Base-by-base conservation (phyloP, 139 green algal species). In the Coelastrella sp. region DNA sequence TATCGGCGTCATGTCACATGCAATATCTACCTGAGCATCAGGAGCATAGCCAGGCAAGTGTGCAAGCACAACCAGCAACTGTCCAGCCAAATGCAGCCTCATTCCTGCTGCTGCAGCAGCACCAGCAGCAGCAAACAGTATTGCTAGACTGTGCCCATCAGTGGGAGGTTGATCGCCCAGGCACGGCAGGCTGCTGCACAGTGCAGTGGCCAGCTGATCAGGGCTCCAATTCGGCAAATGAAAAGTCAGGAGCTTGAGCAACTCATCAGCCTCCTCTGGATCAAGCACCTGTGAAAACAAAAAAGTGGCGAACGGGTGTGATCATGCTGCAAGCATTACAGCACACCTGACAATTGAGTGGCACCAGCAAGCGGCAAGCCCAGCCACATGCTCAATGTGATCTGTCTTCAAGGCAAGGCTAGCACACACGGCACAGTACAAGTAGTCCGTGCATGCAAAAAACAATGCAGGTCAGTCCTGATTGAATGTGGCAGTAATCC, bases 81-180 rank as follows among this genome's bases (percentile, higher is more conserved):
- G 49, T n/a, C 7, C 68, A 20, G 84, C 84, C 6, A 72, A 5
- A 4, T 68, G 19, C 20, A 12, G 20, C 9, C 49, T 24, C 66
- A 88, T 68, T 12, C 49, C 68, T 4, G 19, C 68, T 24, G 84
- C 84, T n/a, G 84, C 84, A 81, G 66, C 68, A 57, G 27, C 84
- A 7, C 25, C 68, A 80, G 68, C 84, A 80, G 84, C 84, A 80
- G 84, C 84, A 80, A 88, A 88, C 66, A 88, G 84, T 66, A 88
- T 12, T 6, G 84, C 84, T 19, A 88, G 49, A 7, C 12, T 17
- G 14, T 68, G 27, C 15, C 84, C 84, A 19, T 35, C 35, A 19
- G 68, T 63, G 22, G 84, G 84, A 4, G 68, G 17, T 8, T 56
- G 56, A 3, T 88, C 7, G 5, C 49, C 68, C 11, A 88, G 68